Base-by-base conservation (phyloP, 768 basidiomycete species). In the Mycena epipterygia region DNA sequence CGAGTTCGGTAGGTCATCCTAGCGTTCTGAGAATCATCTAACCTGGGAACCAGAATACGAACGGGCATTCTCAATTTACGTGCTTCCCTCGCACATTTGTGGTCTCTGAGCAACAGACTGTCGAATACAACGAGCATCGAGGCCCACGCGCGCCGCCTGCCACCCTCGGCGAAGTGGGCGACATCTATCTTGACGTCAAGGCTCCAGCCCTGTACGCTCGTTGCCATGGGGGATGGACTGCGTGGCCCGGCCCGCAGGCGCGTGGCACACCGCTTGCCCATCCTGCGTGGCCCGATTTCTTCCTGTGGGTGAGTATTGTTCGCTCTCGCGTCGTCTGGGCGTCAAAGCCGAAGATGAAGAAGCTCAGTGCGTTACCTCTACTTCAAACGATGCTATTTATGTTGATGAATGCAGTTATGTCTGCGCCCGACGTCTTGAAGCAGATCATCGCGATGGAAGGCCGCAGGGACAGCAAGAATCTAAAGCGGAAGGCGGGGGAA, bases 101-200 rank as follows among this genome's bases (percentile, higher is more conserved):
- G 12, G 25, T 49, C n/a, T 3, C 41, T 5, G 21, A 35, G 27
- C 21, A 9, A 32, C n/a, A 32, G 14, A 14, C 48, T 0, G 32
- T 58, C 32, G 9, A 53, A 14, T 70, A 65, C 53, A 57, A 52
- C 7, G 69, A 66, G 32, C 33, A 60, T 33, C 64, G 59, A 25
- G 58, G 58, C 8, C 1, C 35, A 16, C n/a, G 42, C 7, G 46
- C 64, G 23, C 69, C 69, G 12, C 30, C 53, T 27, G 27, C 32
- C 35, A 11, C 49, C 7, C 52, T 71, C 35, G 69, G 64, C n/a
- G 52, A 6, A 8, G 27, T 35, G 3, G 69, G 69, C 44, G 69
- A 71, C 59, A 65, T 66, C 30, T 71, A 66, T 30, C 25, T 71
- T 23, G 25, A 49, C 48, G 2, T 16, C 25, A 66, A 66, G 27